Evolutionary conservation across 352 stramenopile species (phyloP), one percentile per base, ranked within the genome.

Genomic region (Halophytophthora batemanensis): DNA sequence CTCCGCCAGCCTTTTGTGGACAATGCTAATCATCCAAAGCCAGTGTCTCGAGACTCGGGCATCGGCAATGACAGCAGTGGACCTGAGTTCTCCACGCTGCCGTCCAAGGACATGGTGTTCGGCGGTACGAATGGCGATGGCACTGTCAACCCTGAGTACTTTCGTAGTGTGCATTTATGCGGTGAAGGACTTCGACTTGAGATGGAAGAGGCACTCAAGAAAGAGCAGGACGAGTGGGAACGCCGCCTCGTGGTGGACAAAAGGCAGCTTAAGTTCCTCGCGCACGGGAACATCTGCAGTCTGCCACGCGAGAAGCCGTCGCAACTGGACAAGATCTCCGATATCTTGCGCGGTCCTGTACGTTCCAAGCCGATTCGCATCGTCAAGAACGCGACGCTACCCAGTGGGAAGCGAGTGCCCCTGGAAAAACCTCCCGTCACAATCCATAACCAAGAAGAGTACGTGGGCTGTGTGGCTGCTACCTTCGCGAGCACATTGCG

Each of bases 91-190:
- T 81, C 87, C 33, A 95, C 73, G 4, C 52, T 95, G 6, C 85
- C 86, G 19, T 91, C 80, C n/a, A 96, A 95, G 51, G 71, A 90
- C 48, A 70, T 86, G 60, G 39, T 96, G 17, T 97, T 97, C 50
- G 88, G 88, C 14, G 86, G 84, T 21, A 88, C 86, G 15, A 84
- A 96, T 48, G 68, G 63, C 5, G 81, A 88, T 53, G 82, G 71
- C 11, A 78, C 56, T 0, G 62, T 67, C 7, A 88, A 96, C 40
- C 18, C 51, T 0, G 73, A 91, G 21, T 95, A 92, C 56, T 96
- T 96, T 39, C 62, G 70, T 14, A 93, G 77, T 39, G 88, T 97
- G 2, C 88, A 97, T 53, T 58, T 97, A 17, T 87, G 78, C 25
- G 86, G 86, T 22, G 86, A 96, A 28, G 81, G 76, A 0, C 64